Evolutionary conservation across 768 basidiomycete genomes (phyloP), one percentile per base, ranked within the genome.

Genomic region (Lentinula guzmanii): DNA sequence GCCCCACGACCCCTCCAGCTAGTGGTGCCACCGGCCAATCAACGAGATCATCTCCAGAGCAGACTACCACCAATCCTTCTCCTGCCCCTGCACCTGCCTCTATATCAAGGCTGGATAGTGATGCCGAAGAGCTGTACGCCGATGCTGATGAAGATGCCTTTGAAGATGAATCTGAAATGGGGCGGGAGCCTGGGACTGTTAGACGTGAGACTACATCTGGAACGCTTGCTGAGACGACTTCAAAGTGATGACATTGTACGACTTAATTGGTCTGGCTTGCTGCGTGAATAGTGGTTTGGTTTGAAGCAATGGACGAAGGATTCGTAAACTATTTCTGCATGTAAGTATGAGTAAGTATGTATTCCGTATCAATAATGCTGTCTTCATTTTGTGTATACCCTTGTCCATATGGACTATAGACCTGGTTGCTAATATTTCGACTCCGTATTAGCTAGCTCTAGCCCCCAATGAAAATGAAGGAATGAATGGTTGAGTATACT

Each of bases 121-220:
- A 79, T 45, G 75, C 79, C 8, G 85, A 85, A 57, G 85, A 82
- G 16, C 67, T 88, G 65, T 89, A 89, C 70, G 90, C 88, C 69
- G 79, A 82, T 2, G 87, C 46, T 10, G 46, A 48, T 24, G 46
- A 90, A 77, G 89, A 84, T 66, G 89, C 89, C 35, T 90, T 90
- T 62, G 88, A 90, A 61, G 86, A 89, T 57, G 63, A 35, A 58
- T 18, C 18, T 48, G 18, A 18, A 48, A 18, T 48, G 0, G 18
- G 21, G 2, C 46, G 46, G 46, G 16, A 43, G 42, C 16, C 11
- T 43, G 46, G 46, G 46, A 48, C 4, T 8, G 42, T n/a, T 11
- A 18, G 11, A 48, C 18, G 10, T 18, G 21, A 10, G 9, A 24
- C 21, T 48, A 21, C 11, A 48, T 21, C 18, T 24, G 46, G 46